phyloP scores from a whole-genome alignment of 345 rosid genomes.

The Trapa bicornis region DNA sequence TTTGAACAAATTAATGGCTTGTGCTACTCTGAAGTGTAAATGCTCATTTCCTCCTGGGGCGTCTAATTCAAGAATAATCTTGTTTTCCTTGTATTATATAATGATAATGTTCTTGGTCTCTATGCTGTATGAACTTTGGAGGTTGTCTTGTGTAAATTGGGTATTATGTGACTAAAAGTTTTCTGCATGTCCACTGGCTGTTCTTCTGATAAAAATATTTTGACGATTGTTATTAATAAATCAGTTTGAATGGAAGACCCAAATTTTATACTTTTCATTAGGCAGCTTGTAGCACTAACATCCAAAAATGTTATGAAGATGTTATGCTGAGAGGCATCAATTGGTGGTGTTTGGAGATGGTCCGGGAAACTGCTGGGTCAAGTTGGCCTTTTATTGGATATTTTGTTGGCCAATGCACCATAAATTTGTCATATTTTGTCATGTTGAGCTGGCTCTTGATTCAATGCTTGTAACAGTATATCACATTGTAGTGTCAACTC shows the following conservation, averaged over 20 bases:
- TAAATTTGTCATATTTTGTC: neutral
- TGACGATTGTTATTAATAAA: too few species aligned
- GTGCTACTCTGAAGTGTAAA: neutral
- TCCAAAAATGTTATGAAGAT: neutral
- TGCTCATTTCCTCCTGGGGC: neutral
- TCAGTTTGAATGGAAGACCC: neutral
- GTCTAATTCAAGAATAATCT: neutral
- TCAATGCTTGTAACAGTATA: neutral
- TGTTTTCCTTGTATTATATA: neutral
- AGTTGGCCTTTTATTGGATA: constrained; percentile 1
- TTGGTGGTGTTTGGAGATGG: neutral
- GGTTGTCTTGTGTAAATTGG: too few species aligned
- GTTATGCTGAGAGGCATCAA: neutral
- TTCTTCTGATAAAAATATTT: too few species aligned
- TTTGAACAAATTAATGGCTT: neutral
- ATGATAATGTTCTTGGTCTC: neutral
- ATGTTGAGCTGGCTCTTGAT: neutral
- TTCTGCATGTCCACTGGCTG: too few species aligned
- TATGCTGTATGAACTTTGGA: too few species aligned
- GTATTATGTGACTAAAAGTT: too few species aligned
- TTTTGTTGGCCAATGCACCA: neutral
- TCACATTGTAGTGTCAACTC: neutral
- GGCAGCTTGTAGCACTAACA: neutral
- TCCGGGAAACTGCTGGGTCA: neutral
- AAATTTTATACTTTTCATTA: neutral